These are phyloP conservation scores for Thermomucor indicae-seudaticae DNA, from an alignment of 371 early-diverging fungal genomes.

Conservation along the genomic window DNA sequence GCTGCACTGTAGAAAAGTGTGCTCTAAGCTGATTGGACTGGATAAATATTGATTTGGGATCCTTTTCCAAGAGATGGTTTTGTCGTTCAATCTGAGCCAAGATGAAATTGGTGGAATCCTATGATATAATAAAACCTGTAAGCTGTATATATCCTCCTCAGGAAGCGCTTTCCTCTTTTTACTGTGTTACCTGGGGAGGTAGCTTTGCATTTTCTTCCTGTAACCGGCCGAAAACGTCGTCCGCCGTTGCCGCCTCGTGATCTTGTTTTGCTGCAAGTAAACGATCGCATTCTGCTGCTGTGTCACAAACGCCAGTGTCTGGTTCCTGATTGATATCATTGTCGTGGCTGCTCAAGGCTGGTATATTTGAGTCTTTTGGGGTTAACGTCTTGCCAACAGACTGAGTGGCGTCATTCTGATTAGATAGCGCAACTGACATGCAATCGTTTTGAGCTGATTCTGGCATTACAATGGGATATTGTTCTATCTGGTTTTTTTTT, in stretches of 20 bases:
- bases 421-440: no score
- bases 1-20: slow-evolving; percentile 45
- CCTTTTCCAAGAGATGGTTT: slow-evolving; percentile 49
- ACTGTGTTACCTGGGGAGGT: slow-evolving; percentile 28
- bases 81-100: slow-evolving; percentile 59
- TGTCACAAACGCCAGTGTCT: not conserved
- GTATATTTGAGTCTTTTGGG: not conserved
- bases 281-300: no score
- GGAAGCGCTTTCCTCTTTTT: not conserved
- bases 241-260: not conserved
- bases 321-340: not conserved
- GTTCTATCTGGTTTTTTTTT: no score
- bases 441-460: no score
- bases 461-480: no score
- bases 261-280: no score
- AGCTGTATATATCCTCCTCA: not conserved
- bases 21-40: slow-evolving; percentile 50
- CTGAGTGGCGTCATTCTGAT: no score
- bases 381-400: not conserved
- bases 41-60: slow-evolving; percentile 52
- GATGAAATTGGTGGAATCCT: slow-evolving; percentile 53
- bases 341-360: not conserved
- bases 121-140: not conserved
- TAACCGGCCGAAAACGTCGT: slow-evolving; percentile 10
- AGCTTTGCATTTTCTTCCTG: slow-evolving; percentile 35